These are phyloP conservation scores for Andrographis paniculata DNA, from an alignment of 305 asterid species.

Conservation along the genomic window DNA sequence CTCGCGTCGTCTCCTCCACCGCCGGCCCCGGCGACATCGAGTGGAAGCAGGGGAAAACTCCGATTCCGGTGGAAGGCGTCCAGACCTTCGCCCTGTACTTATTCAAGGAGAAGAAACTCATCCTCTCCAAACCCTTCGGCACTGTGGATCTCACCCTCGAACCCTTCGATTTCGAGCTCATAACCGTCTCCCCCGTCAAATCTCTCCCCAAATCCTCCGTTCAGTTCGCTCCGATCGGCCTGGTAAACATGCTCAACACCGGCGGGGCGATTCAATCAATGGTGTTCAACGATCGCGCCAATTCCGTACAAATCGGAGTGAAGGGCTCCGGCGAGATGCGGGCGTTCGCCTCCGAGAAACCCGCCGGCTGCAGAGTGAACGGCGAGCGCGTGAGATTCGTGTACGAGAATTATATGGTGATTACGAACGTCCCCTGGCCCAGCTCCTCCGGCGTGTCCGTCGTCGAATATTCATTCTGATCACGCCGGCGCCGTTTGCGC, in stretches of 20 bases:
- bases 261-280: slow-evolving; percentile 44
- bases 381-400: slow-evolving; percentile 22
- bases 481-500: too few species aligned
- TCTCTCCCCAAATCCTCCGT: slow-evolving; percentile 17
- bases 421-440: slow-evolving; percentile 40
- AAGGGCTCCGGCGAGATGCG: slow-evolving; percentile 51
- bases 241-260: slow-evolving; percentile 53
- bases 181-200: slow-evolving; percentile 38
- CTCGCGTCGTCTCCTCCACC: slow-evolving; percentile 32
- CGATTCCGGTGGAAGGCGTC: slow-evolving; percentile 25
- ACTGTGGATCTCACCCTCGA: slow-evolving; percentile 32
- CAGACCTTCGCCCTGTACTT: slow-evolving; percentile 33
- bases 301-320: slow-evolving; percentile 28
- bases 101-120: slow-evolving; percentile 31
- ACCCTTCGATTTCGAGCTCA: slow-evolving; percentile 52
- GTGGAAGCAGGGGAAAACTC: slow-evolving; percentile 46
- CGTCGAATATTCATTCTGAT: slow-evolving; percentile 33
- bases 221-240: slow-evolving; percentile 51
- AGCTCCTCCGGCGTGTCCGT: slow-evolving; percentile 31
- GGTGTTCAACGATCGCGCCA: slow-evolving; percentile 7
- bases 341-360: slow-evolving; percentile 34
- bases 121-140: slow-evolving; percentile 30
- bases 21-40: slow-evolving; percentile 43
- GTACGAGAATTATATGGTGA: slow-evolving; percentile 33
- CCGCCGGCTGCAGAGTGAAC: slow-evolving; percentile 29